Evolutionary conservation across 768 basidiomycete genomes (phyloP).

Genomic region (Suillus hirtellus): DNA sequence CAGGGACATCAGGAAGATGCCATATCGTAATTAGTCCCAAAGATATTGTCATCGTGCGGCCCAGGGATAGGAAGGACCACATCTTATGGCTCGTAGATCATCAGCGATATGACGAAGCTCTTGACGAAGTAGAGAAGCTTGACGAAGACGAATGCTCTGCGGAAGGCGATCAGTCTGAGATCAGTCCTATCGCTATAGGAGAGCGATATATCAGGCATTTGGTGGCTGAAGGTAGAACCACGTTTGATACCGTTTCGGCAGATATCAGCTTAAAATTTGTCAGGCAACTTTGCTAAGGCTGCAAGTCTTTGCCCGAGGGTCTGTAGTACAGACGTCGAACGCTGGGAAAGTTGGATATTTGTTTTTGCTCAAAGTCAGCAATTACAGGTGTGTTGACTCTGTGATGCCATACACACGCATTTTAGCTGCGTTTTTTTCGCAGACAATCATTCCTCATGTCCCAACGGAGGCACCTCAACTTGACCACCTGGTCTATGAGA

Average conservation of each 20-base stretch:
- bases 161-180: constrained; percentile 38
- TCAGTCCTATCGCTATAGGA: constrained; percentile 73
- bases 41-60: constrained; percentile 84
- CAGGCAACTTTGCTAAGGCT: constrained; percentile 73
- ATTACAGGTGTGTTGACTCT: constrained; percentile 56
- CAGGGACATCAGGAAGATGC: constrained; percentile 41
- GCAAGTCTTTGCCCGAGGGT: constrained; percentile 84
- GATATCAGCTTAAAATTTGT: constrained; percentile 1
- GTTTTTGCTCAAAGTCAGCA: constrained; percentile 80
- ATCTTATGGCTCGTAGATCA: constrained; percentile 90
- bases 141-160: constrained; percentile 25
- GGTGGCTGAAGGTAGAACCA: constrained; percentile 66
- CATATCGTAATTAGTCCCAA: constrained; percentile 87
- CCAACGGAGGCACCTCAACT: constrained; percentile 83
- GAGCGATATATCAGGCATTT: constrained; percentile 85
- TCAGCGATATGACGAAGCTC: constrained; percentile 84
- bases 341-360: constrained; percentile 98
- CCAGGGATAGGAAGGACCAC: constrained; percentile 87
- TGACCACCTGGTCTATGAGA: constrained; percentile 86
- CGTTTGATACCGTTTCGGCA: neutral
- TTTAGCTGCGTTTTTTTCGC: constrained; percentile 8
- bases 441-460: constrained; percentile 88
- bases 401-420: neutral
- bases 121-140: constrained; percentile 77
- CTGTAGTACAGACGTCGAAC: constrained; percentile 71